Evolutionary conservation across 495 filamentous ascomycete genomes (phyloP).

Genomic region (Lophiotrema nucula): DNA sequence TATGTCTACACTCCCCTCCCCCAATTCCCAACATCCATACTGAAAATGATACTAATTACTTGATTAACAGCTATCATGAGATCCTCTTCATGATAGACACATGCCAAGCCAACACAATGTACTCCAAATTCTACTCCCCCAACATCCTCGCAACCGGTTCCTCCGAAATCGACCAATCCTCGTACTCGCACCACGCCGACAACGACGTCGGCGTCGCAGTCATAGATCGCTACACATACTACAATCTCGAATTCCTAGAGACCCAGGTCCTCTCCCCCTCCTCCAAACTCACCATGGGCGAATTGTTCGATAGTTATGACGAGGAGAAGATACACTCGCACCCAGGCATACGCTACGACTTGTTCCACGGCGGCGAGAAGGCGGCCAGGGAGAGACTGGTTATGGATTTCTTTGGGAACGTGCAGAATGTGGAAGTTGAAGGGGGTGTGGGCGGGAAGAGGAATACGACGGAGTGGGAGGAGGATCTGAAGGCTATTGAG

Average conservation of each 20-base stretch:
- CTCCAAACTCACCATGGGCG: slow-evolving; percentile 82
- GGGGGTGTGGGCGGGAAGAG: slow-evolving; percentile 21
- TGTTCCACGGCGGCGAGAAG: slow-evolving; percentile 77
- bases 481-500: slow-evolving; percentile 31
- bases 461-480: slow-evolving; percentile 34
- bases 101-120: slow-evolving; percentile 99
- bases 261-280: slow-evolving; percentile 78
- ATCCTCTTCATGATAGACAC: slow-evolving; percentile 99
- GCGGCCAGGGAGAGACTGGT: slow-evolving; percentile 71
- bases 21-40: background rate
- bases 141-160: slow-evolving; percentile 96
- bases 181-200: slow-evolving; percentile 95
- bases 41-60: background rate
- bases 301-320: slow-evolving; percentile 94
- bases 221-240: slow-evolving; percentile 98
- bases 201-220: slow-evolving; percentile 97
- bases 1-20: slow-evolving; percentile 47
- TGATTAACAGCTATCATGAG: slow-evolving; percentile 68
- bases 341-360: slow-evolving; percentile 89
- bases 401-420: slow-evolving; percentile 98
- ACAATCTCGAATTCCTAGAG: slow-evolving; percentile 96
- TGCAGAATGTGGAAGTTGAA: slow-evolving; percentile 93
- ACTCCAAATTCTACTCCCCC: slow-evolving; percentile 92
- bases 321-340: slow-evolving; percentile 89
- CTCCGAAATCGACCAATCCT: slow-evolving; percentile 88